phyloP scores from a whole-genome alignment of 345 rosid genomes.

The Streptanthus diversifolius region DNA sequence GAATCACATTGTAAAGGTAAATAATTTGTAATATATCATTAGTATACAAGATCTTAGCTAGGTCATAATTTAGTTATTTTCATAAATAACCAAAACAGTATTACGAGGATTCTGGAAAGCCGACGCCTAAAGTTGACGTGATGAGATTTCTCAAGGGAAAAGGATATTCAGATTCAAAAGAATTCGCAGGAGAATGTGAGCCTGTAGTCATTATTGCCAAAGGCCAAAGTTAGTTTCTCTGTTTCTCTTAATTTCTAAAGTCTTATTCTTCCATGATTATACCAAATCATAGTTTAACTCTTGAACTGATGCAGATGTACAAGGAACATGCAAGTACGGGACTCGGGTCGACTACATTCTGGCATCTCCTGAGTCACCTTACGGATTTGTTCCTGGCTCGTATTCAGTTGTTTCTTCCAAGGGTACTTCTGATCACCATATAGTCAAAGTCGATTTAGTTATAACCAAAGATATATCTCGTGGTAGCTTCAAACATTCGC shows the following conservation, averaged over 20 bases:
- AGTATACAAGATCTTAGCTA: background rate
- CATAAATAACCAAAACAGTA: conserved; percentile 44
- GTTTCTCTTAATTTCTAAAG: background rate
- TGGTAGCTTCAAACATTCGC: conserved; percentile 27
- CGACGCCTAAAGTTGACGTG: conserved; percentile 72
- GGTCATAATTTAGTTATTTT: background rate
- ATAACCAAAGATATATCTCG: conserved; percentile 30
- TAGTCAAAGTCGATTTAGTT: conserved; percentile 73
- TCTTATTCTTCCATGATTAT: background rate
- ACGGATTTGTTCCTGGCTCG: conserved; percentile 66
- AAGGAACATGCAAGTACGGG: conserved; percentile 96
- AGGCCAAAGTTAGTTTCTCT: conserved; percentile 66
- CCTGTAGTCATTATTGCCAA: conserved; percentile 93
- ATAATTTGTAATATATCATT: background rate
- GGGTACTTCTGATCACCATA: conserved; percentile 94
- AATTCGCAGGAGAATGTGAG: conserved; percentile 80
- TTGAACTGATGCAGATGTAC: conserved; percentile 54
- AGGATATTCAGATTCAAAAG: conserved; percentile 69
- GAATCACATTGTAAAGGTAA: conserved; percentile 79
- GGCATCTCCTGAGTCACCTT: conserved; percentile 60
- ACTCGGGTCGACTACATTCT: conserved; percentile 80
- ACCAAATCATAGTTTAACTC: background rate
- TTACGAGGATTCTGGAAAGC: conserved; percentile 83
- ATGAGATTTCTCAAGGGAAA: conserved; percentile 58
- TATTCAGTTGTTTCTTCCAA: conserved; percentile 83